phyloP scores from a whole-genome alignment of 2,329 filamentous ascomycete species.

The Xylaria sp. region DNA sequence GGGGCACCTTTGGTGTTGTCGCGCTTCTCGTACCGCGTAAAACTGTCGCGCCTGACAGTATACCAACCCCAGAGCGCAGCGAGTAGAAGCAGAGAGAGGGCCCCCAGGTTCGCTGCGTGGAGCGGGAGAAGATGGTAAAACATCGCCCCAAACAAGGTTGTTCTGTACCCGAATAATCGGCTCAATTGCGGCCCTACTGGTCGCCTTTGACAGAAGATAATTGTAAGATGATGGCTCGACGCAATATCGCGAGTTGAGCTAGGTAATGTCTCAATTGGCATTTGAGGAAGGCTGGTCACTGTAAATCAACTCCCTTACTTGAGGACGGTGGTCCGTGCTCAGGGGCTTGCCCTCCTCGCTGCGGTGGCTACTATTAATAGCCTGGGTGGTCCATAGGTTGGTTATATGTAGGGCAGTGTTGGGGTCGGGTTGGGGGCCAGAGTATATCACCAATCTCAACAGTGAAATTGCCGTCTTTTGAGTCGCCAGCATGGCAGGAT shows the following conservation, averaged over 20 bases:
- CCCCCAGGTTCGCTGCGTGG: slow-evolving; percentile 10
- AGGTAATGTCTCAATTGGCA: background rate
- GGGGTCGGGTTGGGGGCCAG: too few species aligned
- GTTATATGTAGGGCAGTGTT: background rate
- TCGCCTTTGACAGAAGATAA: too few species aligned
- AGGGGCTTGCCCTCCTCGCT: too few species aligned
- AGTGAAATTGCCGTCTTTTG: too few species aligned
- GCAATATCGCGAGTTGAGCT: background rate
- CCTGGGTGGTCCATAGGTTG: background rate
- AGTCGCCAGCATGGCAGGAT: background rate
- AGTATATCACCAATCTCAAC: too few species aligned
- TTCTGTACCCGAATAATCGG: too few species aligned
- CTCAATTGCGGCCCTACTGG: too few species aligned
- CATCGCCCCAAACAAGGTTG: slow-evolving; percentile 4
- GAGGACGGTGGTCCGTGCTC: too few species aligned
- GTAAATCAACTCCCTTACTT: background rate
- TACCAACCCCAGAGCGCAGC: slow-evolving; percentile 20
- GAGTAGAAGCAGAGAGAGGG: slow-evolving; percentile 18
- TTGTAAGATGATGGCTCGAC: background rate
- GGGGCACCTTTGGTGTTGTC: slow-evolving; percentile 13
- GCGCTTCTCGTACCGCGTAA: slow-evolving; percentile 7
- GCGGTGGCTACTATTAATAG: background rate
- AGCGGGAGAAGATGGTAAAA: slow-evolving; percentile 6
- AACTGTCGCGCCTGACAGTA: slow-evolving; percentile 8
- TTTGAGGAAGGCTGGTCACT: background rate